Evolutionary conservation across 2,329 filamentous ascomycete genomes (phyloP), one percentile per base, ranked within the genome.

Genomic region (Colletotrichum tofieldiae): DNA sequence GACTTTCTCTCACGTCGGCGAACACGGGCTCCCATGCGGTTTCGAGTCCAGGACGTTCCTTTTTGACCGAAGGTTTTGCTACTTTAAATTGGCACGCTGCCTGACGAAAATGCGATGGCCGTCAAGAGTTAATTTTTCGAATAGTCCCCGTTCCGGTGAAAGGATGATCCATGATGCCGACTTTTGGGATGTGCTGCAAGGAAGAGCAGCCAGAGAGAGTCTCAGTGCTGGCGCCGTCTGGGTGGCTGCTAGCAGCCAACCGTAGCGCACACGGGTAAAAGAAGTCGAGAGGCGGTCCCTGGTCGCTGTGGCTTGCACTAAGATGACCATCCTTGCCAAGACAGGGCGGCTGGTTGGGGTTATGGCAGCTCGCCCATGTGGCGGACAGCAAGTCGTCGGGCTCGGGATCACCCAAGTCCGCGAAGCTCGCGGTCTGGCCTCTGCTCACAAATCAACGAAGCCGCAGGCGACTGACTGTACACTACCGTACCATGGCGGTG

Each of bases 391-490:
- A 51, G 64, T 61, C 39, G 52, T 72, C 69, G 69, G 69, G 52
- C 59, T 72, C 70, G 70, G 65, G 32, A 72, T 72, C 45, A 29
- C 58, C 60, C 37, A 72, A 69, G 65, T 60, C 70, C 70, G 59
- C 59, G 39, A 65, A 56, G 65, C 51, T 69, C 43, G 18, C 32
- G 32, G 56, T 52, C 39, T 39, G 35, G 43, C 23, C n/a, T 58
- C 37, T 64, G 70, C 59, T 56, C 65, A 64, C 70, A 65, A 69
- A 65, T 72, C 69, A 69, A 43, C n/a, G 26, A 35, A 35, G 23
- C 52, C 16, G 52, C 45, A 52, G 64, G 64, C 41, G 8, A 39
- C 65, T 55, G 23, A 26, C 23, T 26, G 23, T 26, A 26, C 23
- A 26, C 23, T 26, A 26, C 23, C 23, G 23, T 26, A 2, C 23